Evolutionary conservation across 805 yeast genomes (phyloP), one percentile per base, ranked within the genome.

Genomic region (Yarrowia divulgata): DNA sequence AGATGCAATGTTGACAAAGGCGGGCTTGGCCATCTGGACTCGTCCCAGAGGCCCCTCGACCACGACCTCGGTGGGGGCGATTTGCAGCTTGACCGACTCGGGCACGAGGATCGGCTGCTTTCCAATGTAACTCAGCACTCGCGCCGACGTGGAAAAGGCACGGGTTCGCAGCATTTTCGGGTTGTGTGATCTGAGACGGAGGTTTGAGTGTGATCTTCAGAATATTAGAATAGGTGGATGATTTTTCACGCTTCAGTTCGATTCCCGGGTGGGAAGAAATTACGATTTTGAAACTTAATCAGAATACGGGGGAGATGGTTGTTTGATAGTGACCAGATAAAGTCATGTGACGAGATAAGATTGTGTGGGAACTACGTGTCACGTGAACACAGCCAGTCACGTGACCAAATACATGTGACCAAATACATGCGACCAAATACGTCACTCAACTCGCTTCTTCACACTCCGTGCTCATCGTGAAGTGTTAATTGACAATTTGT

Each of bases 71-170:
- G 40, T 32, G 43, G 69, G 62, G 8, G 48, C 3, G 52, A 54
- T 52, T 16, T 42, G 49, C 43, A 66, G 69, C 62, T 40, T 42
- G 52, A 66, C 69, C 37, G 50, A 32, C 42, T 39, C 69, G 40
- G 69, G 69, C 12, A 66, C 69, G 16, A 54, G 60, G 18, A 66
- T 54, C n/a, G 62, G 69, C 42, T 40, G 62, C 69, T 54, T 50
- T 40, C 69, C 69, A 43, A 66, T 66, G 37, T 66, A 66, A 13
- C 62, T 52, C 42, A 45, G 54, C 68, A 48, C 57, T 35, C 57
- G 57, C 29, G 68, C 57, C 57, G 57, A 63, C 40, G 57, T 63
- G 18, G 68, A 63, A 40, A 63, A 63, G 46, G 68, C 55, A 13
- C 68, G 55, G 43, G 57, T 63, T 46, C 57, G 45, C 68, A 63